phyloP scores from a whole-genome alignment of 495 filamentous ascomycete genomes.

The Trichoderma erinaceum region DNA sequence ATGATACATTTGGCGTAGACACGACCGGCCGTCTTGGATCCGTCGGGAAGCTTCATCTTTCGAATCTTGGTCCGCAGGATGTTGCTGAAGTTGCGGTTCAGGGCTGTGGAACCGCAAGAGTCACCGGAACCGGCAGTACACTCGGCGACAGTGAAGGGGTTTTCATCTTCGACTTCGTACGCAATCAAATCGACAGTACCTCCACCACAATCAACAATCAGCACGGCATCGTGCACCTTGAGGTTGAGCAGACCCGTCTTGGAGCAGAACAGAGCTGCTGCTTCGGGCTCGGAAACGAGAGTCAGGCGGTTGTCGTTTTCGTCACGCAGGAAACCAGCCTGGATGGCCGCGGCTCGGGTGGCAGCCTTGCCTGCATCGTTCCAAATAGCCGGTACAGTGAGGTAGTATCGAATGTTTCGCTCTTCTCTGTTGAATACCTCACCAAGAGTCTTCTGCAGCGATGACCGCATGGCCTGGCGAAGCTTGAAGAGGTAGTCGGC shows the following conservation, averaged over 20 bases:
- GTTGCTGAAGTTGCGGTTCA: slow-evolving; percentile 71
- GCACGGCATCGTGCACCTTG: slow-evolving; percentile 66
- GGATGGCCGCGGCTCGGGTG: slow-evolving; percentile 64
- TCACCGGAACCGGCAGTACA: slow-evolving; percentile 71
- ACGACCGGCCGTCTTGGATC: slow-evolving; percentile 65
- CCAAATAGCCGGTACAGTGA: slow-evolving; percentile 71
- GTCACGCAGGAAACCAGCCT: slow-evolving; percentile 67
- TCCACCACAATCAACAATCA: slow-evolving; percentile 72
- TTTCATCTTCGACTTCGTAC: slow-evolving; percentile 71
- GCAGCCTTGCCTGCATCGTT: slow-evolving; percentile 72
- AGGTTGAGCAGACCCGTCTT: slow-evolving; percentile 68
- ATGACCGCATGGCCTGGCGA: slow-evolving; percentile 65
- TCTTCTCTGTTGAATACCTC: slow-evolving; percentile 73
- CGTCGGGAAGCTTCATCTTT: slow-evolving; percentile 72
- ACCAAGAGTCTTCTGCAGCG: slow-evolving; percentile 68
- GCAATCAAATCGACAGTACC: slow-evolving; percentile 72
- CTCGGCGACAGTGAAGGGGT: slow-evolving; percentile 66
- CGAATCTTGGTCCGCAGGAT: slow-evolving; percentile 69
- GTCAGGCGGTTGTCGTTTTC: slow-evolving; percentile 71
- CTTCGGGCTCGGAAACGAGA: slow-evolving; percentile 66
- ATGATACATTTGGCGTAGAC: slow-evolving; percentile 77
- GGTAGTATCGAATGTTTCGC: slow-evolving; percentile 66
- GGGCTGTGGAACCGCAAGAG: slow-evolving; percentile 66
- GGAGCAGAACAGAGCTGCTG: slow-evolving; percentile 66
- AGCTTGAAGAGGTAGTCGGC: slow-evolving; percentile 74